A percentile compares a stretch with the other conserved stretches of the same genome.
Conservation (phyloP, 2,329 filamentous ascomycete species). For the Tricladium varicosporioides region DNA sequence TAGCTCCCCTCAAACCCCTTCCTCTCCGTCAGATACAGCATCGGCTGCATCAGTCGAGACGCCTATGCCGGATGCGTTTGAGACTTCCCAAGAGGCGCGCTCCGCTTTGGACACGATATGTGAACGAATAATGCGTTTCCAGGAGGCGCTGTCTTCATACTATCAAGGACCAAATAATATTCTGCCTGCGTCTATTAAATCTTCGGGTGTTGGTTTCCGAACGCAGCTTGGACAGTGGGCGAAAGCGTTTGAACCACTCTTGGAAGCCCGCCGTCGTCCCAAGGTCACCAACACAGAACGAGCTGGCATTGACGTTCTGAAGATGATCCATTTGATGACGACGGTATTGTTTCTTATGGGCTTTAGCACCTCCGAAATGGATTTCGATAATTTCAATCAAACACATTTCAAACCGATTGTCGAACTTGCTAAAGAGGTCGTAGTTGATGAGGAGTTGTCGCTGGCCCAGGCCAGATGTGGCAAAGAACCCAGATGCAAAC, state of each 20-base stretch:
- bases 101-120: slow-evolving; percentile 54
- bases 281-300: slow-evolving; percentile 52
- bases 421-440: slow-evolving; percentile 55
- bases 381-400: slow-evolving; percentile 53
- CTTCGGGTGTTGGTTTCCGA: slow-evolving; percentile 41
- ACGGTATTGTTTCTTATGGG: slow-evolving; percentile 58
- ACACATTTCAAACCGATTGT: slow-evolving; percentile 54
- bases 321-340: slow-evolving; percentile 61
- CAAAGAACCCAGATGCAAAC: slow-evolving; percentile 21
- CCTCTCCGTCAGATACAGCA: slow-evolving; percentile 42
- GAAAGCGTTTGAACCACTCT: slow-evolving; percentile 53
- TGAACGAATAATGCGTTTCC: slow-evolving; percentile 57
- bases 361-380: slow-evolving; percentile 56
- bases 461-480: slow-evolving; percentile 24
- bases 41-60: slow-evolving; percentile 21
- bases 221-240: slow-evolving; percentile 54
- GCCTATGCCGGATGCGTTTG: slow-evolving; percentile 38
- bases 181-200: slow-evolving; percentile 36
- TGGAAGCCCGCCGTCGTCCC: slow-evolving; percentile 45
- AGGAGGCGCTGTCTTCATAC: slow-evolving; percentile 50
- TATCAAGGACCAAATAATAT: slow-evolving; percentile 46
- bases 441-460: slow-evolving; percentile 37
- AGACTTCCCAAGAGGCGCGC: slow-evolving; percentile 52
- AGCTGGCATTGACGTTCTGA: slow-evolving; percentile 58
- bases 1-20: slow-evolving; percentile 32